These are phyloP conservation scores for Marvania coccoides DNA, from an alignment of 139 green algal species.

Conservation along the genomic window DNA sequence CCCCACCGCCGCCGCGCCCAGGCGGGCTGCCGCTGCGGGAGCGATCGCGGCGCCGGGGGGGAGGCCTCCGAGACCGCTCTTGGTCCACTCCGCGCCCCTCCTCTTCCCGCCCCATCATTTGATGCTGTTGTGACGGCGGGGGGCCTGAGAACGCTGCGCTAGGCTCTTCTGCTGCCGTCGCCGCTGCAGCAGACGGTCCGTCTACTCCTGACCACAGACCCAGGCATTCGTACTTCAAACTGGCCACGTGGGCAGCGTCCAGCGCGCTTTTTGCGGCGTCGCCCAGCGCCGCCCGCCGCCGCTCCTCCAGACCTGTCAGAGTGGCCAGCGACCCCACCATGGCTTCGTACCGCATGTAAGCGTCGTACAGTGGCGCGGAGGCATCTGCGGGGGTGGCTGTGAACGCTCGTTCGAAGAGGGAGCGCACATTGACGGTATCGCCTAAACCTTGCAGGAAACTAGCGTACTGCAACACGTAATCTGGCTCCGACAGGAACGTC, in stretches of 20 bases:
- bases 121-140: too few species aligned
- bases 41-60: neutral
- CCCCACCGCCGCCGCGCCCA: neutral
- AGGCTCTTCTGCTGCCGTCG: too few species aligned
- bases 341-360: constrained; percentile 44
- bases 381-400: constrained; percentile 27
- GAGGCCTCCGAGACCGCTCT: too few species aligned
- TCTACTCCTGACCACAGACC: constrained; percentile 26
- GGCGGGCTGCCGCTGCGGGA: neutral
- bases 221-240: constrained; percentile 44
- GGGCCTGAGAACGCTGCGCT: too few species aligned
- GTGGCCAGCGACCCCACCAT: constrained; percentile 36
- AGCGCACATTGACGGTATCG: constrained; percentile 69
- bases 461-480: constrained; percentile 67
- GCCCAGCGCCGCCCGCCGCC: constrained; percentile 19
- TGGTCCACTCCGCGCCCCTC: too few species aligned
- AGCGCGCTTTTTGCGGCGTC: neutral
- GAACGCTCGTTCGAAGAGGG: constrained; percentile 71
- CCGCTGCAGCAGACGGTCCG: neutral
- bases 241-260: constrained; percentile 6
- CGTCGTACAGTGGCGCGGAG: constrained; percentile 39
- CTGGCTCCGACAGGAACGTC: constrained; percentile 42
- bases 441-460: constrained; percentile 55
- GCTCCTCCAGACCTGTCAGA: constrained; percentile 14
- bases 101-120: too few species aligned